Evolutionary conservation across 169 alveolate genomes (phyloP).

Genomic region (Cryptosporidium meleagridis): DNA sequence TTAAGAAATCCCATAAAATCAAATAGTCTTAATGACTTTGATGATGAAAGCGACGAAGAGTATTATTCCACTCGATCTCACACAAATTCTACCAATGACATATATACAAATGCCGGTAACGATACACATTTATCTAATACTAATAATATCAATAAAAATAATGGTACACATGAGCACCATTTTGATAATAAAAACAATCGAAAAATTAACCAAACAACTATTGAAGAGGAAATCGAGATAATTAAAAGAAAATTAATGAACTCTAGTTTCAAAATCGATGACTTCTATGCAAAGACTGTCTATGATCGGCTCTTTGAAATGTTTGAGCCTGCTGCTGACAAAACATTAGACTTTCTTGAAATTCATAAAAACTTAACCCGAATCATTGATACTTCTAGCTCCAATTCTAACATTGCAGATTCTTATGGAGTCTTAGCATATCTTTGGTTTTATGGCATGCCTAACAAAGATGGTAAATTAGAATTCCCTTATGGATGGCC

Average conservation of each 20-base stretch:
- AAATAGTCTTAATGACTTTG: slow-evolving; percentile 3
- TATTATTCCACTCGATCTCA: background rate
- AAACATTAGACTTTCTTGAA: slow-evolving; percentile 24
- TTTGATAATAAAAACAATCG: too few relatives aligned
- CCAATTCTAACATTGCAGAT: slow-evolving; percentile 33
- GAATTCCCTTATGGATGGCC: slow-evolving; percentile 90
- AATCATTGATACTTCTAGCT: slow-evolving; percentile 22
- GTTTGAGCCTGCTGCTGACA: slow-evolving; percentile 70
- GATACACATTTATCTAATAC: background rate
- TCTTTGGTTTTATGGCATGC: slow-evolving; percentile 84
- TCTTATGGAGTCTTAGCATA: slow-evolving; percentile 82
- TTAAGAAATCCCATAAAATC: background rate
- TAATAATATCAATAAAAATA: background rate
- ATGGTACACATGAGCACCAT: background rate
- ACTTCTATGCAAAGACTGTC: slow-evolving; percentile 35
- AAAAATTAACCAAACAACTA: background rate
- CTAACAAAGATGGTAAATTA: slow-evolving; percentile 80
- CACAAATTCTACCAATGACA: background rate
- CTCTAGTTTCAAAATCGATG: slow-evolving; percentile 2
- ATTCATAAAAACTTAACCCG: slow-evolving; percentile 11
- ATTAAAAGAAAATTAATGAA: background rate
- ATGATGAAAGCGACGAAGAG: slow-evolving; percentile 52
- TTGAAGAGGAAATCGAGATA: slow-evolving; percentile 6
- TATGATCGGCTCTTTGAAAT: slow-evolving; percentile 15
- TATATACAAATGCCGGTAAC: background rate